phyloP scores from a whole-genome alignment of 2,329 filamentous ascomycete genomes.

The Pyricularia grisea region DNA sequence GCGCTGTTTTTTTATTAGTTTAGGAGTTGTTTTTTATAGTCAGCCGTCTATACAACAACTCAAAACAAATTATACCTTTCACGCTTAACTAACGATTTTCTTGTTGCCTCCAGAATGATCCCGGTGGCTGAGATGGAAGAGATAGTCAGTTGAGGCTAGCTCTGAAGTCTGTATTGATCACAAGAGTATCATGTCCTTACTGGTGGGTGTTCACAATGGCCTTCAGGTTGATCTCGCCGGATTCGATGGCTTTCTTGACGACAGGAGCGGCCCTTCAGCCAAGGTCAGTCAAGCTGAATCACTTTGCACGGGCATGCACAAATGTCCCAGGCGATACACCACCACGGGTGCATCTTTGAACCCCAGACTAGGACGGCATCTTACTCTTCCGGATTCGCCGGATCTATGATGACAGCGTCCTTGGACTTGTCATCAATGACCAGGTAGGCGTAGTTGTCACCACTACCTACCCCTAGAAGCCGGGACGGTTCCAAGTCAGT shows the following conservation, averaged over 20 bases:
- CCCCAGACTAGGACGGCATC: conserved; percentile 15
- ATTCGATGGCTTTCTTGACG: conserved; percentile 63
- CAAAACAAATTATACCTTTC: neutral
- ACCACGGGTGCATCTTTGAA: neutral
- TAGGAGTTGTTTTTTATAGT: neutral
- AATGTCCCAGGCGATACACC: neutral
- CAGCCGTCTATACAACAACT: neutral
- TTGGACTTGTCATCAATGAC: conserved; percentile 70
- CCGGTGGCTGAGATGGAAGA: conserved; percentile 55
- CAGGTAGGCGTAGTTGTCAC: conserved; percentile 81
- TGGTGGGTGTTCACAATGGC: conserved; percentile 96
- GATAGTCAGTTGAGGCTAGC: neutral
- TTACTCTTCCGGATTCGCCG: conserved; percentile 69
- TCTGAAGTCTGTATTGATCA: neutral
- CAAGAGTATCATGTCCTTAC: conserved; percentile 41
- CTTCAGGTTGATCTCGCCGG: conserved; percentile 69
- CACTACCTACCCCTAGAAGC: conserved; percentile 61
- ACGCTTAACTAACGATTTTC: conserved; percentile 49
- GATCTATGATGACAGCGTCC: conserved; percentile 71
- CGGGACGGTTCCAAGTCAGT: neutral
- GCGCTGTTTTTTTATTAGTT: conserved; percentile 13
- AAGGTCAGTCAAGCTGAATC: neutral
- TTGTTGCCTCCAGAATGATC: conserved; percentile 92
- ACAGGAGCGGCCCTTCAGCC: conserved; percentile 46
- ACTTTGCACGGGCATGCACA: neutral